Conservation (phyloP, 805 yeast genomes). For the Jamesozyma hellenica region DNA sequence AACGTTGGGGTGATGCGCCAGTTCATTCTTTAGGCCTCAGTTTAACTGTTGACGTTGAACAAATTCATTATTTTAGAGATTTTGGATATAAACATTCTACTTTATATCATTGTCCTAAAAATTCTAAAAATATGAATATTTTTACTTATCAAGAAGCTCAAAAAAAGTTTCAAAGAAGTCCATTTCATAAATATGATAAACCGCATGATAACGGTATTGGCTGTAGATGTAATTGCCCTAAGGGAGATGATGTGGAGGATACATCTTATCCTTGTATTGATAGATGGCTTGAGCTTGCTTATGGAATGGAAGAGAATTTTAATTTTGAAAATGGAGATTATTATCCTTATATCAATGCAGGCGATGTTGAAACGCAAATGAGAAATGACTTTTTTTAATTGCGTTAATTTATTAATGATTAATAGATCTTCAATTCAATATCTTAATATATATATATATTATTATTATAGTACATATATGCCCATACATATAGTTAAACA, state of each 20-base stretch:
- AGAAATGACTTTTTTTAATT: not conserved
- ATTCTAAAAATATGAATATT: slow-evolving; percentile 20
- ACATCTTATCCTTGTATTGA: slow-evolving; percentile 41
- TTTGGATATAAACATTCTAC: slow-evolving; percentile 82
- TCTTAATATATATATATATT: not conserved
- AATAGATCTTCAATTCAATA: not conserved
- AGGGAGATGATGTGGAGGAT: slow-evolving; percentile 45
- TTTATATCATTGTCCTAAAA: slow-evolving; percentile 73
- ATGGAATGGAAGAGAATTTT: slow-evolving; percentile 4
- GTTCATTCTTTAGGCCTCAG: slow-evolving; percentile 83
- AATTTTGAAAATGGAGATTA: slow-evolving; percentile 7
- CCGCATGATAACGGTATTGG: slow-evolving; percentile 49
- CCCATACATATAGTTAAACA: not conserved
- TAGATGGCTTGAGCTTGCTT: slow-evolving; percentile 37
- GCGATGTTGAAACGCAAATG: slow-evolving; percentile 2
- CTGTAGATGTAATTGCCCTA: slow-evolving; percentile 79
- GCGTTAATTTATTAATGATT: not conserved
- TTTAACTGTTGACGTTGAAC: slow-evolving; percentile 54
- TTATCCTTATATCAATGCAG: slow-evolving; percentile 4
- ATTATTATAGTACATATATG: not conserved
- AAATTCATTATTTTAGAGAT: slow-evolving; percentile 85
- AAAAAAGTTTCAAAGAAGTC: slow-evolving; percentile 14
- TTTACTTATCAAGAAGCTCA: slow-evolving; percentile 32
- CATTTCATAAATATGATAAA: slow-evolving; percentile 27
- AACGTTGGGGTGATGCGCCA: slow-evolving; percentile 98